Evolutionary conservation across 208 protist genomes (phyloP).

Genomic region (Lotmaria passim): DNA sequence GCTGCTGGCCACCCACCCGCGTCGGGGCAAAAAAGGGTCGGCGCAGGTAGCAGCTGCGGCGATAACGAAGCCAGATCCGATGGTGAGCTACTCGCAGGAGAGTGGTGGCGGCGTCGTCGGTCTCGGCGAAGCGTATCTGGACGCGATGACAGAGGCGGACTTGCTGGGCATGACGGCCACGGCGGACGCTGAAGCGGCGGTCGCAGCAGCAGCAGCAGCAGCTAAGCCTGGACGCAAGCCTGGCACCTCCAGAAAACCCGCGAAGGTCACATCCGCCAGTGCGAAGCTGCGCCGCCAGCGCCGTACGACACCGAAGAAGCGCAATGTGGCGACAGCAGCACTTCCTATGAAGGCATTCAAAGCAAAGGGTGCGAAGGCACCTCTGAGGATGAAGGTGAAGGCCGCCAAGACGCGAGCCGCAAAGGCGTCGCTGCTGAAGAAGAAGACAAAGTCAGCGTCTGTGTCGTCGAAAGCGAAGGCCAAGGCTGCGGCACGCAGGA

Average conservation of each 20-base stretch:
- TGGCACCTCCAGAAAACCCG: not conserved
- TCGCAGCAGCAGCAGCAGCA: constrained; percentile 8
- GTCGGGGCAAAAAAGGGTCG: not conserved
- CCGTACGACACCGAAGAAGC: not conserved
- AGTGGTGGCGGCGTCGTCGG: constrained; percentile 15
- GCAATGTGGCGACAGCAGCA: not conserved
- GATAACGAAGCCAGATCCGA: not conserved
- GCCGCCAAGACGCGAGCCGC: not conserved
- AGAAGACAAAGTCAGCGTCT: not conserved
- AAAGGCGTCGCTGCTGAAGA: not conserved
- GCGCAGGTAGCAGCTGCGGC: not conserved
- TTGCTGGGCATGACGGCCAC: constrained; percentile 42
- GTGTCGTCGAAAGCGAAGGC: not conserved
- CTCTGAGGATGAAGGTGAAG: constrained; percentile 10
- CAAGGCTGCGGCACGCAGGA: not conserved
- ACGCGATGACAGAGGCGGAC: constrained; percentile 17
- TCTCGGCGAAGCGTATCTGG: constrained; percentile 2
- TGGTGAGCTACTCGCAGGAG: constrained; percentile 19
- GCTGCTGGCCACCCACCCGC: constrained; percentile 5
- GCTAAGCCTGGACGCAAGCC: too few relatives aligned
- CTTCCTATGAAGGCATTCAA: not conserved
- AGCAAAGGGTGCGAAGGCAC: not conserved
- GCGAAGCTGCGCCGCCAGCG: constrained; percentile 12
- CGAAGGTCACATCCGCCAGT: not conserved
- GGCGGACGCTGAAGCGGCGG: constrained; percentile 38